phyloP scores from a whole-genome alignment of 2,329 filamentous ascomycete genomes.

The Pestalotiopsis sp. region DNA sequence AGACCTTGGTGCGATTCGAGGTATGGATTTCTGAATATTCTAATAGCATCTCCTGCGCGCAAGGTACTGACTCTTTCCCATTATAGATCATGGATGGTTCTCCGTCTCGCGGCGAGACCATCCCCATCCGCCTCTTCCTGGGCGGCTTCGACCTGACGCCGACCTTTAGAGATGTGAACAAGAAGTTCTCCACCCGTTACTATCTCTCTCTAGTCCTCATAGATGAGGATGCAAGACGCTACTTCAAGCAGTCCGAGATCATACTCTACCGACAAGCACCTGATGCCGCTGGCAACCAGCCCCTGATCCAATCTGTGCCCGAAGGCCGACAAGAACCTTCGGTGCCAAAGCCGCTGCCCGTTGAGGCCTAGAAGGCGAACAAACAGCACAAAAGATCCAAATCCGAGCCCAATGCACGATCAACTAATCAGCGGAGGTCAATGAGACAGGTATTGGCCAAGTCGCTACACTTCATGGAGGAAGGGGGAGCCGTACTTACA shows the following conservation, averaged over 20 bases:
- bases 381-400: neutral
- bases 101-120: slow-evolving; percentile 91
- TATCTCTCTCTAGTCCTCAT: slow-evolving; percentile 96
- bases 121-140: slow-evolving; percentile 94
- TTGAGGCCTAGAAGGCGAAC: slow-evolving; percentile 18
- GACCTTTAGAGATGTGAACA: slow-evolving; percentile 99
- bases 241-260: slow-evolving; percentile 99
- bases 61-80: neutral
- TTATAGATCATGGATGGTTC: slow-evolving; percentile 95
- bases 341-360: slow-evolving; percentile 23
- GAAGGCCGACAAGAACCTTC: slow-evolving; percentile 19
- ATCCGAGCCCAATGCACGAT: neutral
- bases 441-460: too few relatives aligned
- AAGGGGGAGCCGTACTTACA: neutral
- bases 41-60: neutral
- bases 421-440: neutral
- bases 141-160: slow-evolving; percentile 97
- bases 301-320: slow-evolving; percentile 44
- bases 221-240: slow-evolving; percentile 93
- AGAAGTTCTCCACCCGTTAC: slow-evolving; percentile 98
- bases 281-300: slow-evolving; percentile 51
- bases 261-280: slow-evolving; percentile 86
- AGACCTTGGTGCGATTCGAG: slow-evolving; percentile 96
- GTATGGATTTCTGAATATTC: slow-evolving; percentile 39
- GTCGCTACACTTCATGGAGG: too few relatives aligned